Evolutionary conservation across 2,329 filamentous ascomycete genomes (phyloP), one percentile per base, ranked within the genome.

Genomic region (Calonectria honghensis): DNA sequence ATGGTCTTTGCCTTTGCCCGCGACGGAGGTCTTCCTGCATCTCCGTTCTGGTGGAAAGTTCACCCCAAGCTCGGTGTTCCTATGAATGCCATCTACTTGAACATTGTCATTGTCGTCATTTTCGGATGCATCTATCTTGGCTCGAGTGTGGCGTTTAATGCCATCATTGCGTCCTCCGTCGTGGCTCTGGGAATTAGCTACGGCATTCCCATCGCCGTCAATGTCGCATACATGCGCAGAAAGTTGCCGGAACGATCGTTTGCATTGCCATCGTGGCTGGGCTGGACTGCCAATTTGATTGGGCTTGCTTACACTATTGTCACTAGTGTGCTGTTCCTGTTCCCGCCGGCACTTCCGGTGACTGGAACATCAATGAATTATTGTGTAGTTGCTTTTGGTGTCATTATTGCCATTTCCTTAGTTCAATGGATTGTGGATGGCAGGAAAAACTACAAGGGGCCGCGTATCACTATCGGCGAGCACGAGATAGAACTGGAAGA

Each of bases 131-230:
- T 95, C 75, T 94, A 94, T 82, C 87, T 95, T 3, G 93, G 93
- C 0, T 94, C 92, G 2, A 87, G 85, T 0, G 79, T 75, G 73
- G 93, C 93, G 0, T 94, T 95, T 84, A 94, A 93, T 52, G 93
- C 93, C 18, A 94, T 95, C 78, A 89, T 94, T 1, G 91, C 93
- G 0, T 91, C 93, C 0, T 93, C 93, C 0, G 94, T 96, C 0
- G 93, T 95, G 10, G 91, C 93, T 1, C 88, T 96, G 0, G 91
- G 93, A 9, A 85, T 96, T 6, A 93, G 93, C 3, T 96, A 96
- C 78, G 94, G 90, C 7, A 94, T 96, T 50, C 94, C 94, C 0
- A 91, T 95, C 61, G 87, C 90, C 0, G 91, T 96, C 77, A 94
- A 95, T 79, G 90, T 91, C 70, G 82, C 94, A 5, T 90, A 91